Percentiles rank a stretch among this genome's conserved stretches.
Evolutionary conservation across 495 filamentous ascomycete genomes (phyloP).

Genomic region (Trypethelium eluteriae): DNA sequence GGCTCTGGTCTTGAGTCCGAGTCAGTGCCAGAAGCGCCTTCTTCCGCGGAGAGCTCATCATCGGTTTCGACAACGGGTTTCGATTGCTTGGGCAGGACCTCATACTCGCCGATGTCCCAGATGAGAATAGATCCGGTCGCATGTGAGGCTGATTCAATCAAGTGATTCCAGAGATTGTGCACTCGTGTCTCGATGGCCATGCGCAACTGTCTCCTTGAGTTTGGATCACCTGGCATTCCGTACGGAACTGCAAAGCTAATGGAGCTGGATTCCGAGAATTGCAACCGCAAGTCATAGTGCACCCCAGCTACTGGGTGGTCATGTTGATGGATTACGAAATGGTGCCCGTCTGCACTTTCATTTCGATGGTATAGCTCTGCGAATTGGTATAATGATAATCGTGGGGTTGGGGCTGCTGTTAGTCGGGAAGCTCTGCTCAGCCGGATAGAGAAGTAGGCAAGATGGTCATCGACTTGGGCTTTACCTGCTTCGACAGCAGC

Average conservation of each 20-base stretch:
- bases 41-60: slow-evolving; percentile 36
- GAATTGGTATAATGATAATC: slow-evolving; percentile 43
- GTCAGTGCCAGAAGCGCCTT: slow-evolving; percentile 14
- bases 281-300: slow-evolving; percentile 53
- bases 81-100: slow-evolving; percentile 41
- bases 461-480: slow-evolving; percentile 45
- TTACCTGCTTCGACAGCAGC: slow-evolving; percentile 54
- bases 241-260: slow-evolving; percentile 61
- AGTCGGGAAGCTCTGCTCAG: slow-evolving; percentile 34
- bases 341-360: slow-evolving; percentile 42
- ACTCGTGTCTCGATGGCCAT: slow-evolving; percentile 62
- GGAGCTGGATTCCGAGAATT: slow-evolving; percentile 57
- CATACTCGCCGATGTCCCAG: slow-evolving; percentile 64
- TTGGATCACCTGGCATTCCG: slow-evolving; percentile 57
- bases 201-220: slow-evolving; percentile 48
- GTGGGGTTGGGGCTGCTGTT: slow-evolving; percentile 24
- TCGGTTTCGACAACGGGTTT: slow-evolving; percentile 37
- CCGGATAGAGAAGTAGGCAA: slow-evolving; percentile 44
- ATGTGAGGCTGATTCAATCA: slow-evolving; percentile 55
- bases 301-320: slow-evolving; percentile 56
- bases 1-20: background rate
- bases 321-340: slow-evolving; percentile 63
- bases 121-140: slow-evolving; percentile 58
- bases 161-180: slow-evolving; percentile 62
- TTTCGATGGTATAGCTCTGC: slow-evolving; percentile 47